phyloP scores from a whole-genome alignment of 805 yeast species.

The Barnettozyma pratensis region DNA sequence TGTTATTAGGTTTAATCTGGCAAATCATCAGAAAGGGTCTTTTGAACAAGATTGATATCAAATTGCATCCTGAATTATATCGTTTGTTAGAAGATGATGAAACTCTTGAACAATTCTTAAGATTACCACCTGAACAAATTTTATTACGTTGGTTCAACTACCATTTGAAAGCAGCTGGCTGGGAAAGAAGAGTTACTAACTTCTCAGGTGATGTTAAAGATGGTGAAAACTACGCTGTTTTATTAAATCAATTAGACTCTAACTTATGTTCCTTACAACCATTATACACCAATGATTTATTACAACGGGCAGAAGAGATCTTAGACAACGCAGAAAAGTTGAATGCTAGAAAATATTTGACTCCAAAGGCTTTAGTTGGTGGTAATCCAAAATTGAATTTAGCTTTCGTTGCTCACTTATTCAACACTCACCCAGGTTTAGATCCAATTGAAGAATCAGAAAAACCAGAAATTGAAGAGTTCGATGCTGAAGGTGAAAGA shows the following conservation, averaged over 20 bases:
- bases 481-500: constrained; percentile 99
- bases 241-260: constrained; percentile 85
- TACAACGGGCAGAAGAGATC: constrained; percentile 82
- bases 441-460: constrained; percentile 92
- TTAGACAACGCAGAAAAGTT: constrained; percentile 83
- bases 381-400: constrained; percentile 96
- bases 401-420: constrained; percentile 95
- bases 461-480: constrained; percentile 91
- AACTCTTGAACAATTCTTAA: constrained; percentile 91
- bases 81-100: constrained; percentile 94
- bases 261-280: constrained; percentile 78
- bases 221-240: constrained; percentile 91
- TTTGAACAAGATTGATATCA: constrained; percentile 91
- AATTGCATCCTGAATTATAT: constrained; percentile 93
- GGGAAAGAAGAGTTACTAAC: constrained; percentile 80
- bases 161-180: constrained; percentile 88
- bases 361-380: constrained; percentile 87
- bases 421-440: constrained; percentile 94
- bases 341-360: constrained; percentile 89
- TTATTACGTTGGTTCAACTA: constrained; percentile 96
- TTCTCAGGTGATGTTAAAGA: constrained; percentile 86
- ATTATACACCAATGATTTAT: constrained; percentile 67
- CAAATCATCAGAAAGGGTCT: constrained; percentile 96
- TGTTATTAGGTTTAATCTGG: constrained; percentile 90
- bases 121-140: constrained; percentile 97